Conservation (phyloP, 352 stramenopile species). For the Globisporangium parvum region DNA sequence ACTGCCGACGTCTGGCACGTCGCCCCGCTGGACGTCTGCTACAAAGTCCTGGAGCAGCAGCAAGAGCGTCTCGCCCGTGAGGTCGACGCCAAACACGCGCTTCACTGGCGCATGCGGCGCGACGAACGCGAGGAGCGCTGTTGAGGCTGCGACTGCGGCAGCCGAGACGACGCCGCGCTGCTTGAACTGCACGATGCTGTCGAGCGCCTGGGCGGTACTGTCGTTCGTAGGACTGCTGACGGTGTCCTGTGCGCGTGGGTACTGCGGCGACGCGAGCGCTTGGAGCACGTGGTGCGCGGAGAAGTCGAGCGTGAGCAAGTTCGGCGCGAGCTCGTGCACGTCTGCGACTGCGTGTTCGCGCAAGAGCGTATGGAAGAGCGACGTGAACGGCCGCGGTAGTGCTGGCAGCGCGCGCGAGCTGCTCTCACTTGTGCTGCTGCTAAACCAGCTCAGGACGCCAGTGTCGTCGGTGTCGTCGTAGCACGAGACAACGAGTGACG, state of each 20-base stretch:
- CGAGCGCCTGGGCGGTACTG: constrained; percentile 9
- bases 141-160: constrained; percentile 1
- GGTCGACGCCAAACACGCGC: constrained; percentile 53
- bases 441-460: background rate
- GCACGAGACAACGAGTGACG: constrained; percentile 55
- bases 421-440: background rate
- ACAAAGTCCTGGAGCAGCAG: constrained; percentile 30
- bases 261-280: constrained; percentile 9
- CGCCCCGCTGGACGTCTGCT: constrained; percentile 19
- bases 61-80: constrained; percentile 52
- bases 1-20: constrained; percentile 42
- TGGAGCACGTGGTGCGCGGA: constrained; percentile 20
- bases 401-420: constrained; percentile 2
- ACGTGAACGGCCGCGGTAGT: constrained; percentile 31
- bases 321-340: constrained; percentile 57
- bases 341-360: constrained; percentile 39
- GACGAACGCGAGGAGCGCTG: constrained; percentile 22
- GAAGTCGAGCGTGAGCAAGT: constrained; percentile 47
- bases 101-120: constrained; percentile 33
- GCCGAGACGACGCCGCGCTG: constrained; percentile 17
- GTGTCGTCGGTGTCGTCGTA: constrained; percentile 14
- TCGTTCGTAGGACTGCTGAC: background rate
- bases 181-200: constrained; percentile 38
- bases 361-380: constrained; percentile 37
- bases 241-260: background rate